A percentile compares a stretch with the other conserved stretches of the same genome.
Evolutionary conservation across 176 grass and related monocot genomes (phyloP).

Genomic region (Thinopyrum elongatum): DNA sequence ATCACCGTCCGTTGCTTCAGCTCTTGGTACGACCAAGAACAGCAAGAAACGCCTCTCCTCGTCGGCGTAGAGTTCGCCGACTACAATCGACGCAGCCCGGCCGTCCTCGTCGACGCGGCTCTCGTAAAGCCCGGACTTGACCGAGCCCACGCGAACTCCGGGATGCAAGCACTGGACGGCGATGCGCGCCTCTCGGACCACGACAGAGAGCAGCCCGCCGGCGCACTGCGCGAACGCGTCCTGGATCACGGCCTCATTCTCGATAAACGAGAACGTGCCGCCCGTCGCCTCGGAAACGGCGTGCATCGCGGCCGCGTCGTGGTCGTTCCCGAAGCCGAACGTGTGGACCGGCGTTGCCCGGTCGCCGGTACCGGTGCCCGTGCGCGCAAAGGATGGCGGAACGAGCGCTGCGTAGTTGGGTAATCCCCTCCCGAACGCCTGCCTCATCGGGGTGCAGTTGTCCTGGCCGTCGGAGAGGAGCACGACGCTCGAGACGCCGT

Average conservation of each 20-base stretch:
- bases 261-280: slow-evolving; percentile 62
- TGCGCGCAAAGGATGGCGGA: slow-evolving; percentile 19
- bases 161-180: slow-evolving; percentile 10
- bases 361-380: background rate
- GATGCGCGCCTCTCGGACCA: slow-evolving; percentile 40
- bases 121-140: slow-evolving; percentile 43
- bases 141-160: slow-evolving; percentile 19
- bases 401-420: slow-evolving; percentile 35
- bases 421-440: background rate
- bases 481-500: slow-evolving; percentile 46
- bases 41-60: slow-evolving; percentile 55
- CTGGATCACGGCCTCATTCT: slow-evolving; percentile 42
- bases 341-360: slow-evolving; percentile 41
- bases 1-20: background rate
- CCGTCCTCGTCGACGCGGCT: slow-evolving; percentile 25
- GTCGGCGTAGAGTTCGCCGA: slow-evolving; percentile 48
- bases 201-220: slow-evolving; percentile 60
- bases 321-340: slow-evolving; percentile 53
- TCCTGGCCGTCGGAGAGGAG: slow-evolving; percentile 62
- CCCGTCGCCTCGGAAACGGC: slow-evolving; percentile 39
- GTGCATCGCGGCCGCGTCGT: slow-evolving; percentile 54
- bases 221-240: slow-evolving; percentile 80
- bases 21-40: slow-evolving; percentile 35
- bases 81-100: slow-evolving; percentile 25
- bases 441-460: slow-evolving; percentile 19